Base-by-base conservation (phyloP, 805 yeast genomes). In the Saccharomycopsis capsularis region DNA sequence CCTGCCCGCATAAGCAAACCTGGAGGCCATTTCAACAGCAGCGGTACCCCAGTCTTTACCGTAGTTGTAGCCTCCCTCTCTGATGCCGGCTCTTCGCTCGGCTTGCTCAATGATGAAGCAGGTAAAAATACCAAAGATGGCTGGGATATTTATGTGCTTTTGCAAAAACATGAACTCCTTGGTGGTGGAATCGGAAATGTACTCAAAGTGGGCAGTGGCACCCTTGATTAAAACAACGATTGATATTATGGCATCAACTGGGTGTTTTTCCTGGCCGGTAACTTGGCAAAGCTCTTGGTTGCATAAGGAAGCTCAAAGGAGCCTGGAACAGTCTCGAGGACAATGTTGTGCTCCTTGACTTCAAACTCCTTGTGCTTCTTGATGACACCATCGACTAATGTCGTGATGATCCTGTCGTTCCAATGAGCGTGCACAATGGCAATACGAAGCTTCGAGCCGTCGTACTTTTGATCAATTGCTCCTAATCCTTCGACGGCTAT, bases 31-130 rank as follows among this genome's bases (percentile, higher is more conserved):
- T 70, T 91, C 99, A 25, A 93, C 96, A 13, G 99, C 99, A 47
- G 97, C 96, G 30, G 95, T 90, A 57, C 95, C 99, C 99, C 99
- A 91, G 66, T 93, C 99, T 61, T 78, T 87, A 56, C 99, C 99
- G 62, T 93, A 98, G 71, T 91, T 91, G 67, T 93, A 98, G 81
- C 81, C 77, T 18, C 64, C 54, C 25, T 68, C 67, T 35, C 73
- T 65, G 54, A 91, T 69, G 22, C 98, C 99, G 11, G 98, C 95
- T 68, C 99, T 82, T 19, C 81, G 81, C 57, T 82, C 76, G 13
- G 98, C 99, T 70, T 93, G 99, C 60, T 85, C 90, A 57, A 89
- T 96, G 25, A 96, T 90, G 58, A 90, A 67, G 66, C 96, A 90
- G 19, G 98, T 93, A 60, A 93, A 76, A 25, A 93, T 79, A 55